These are phyloP conservation scores for Ogataea hybrid DNA, from an alignment of 1,139 yeast genomes.

Conservation along the genomic window DNA sequence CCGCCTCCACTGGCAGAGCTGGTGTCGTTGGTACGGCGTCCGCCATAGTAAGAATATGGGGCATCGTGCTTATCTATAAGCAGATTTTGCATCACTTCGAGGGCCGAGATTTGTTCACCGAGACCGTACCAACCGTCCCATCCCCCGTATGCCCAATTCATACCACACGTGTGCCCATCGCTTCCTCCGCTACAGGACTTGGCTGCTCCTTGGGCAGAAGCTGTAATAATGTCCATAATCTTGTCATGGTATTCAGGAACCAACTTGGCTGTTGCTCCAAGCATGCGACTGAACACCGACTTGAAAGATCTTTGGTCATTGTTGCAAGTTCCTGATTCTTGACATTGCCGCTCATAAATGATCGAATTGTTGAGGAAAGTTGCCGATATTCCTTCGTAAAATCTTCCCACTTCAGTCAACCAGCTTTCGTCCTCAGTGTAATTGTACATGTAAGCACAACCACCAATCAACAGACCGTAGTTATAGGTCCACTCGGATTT, in stretches of 20 bases:
- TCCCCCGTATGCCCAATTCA: slow-evolving; percentile 45
- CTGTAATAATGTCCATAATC: slow-evolving; percentile 44
- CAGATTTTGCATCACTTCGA: slow-evolving; percentile 50
- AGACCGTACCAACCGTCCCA: slow-evolving; percentile 56
- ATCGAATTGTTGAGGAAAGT: slow-evolving; percentile 47
- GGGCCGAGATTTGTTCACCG: slow-evolving; percentile 58
- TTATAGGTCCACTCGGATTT: slow-evolving; percentile 72
- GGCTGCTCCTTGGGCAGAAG: slow-evolving; percentile 55
- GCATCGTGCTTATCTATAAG: slow-evolving; percentile 43
- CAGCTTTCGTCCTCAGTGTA: slow-evolving; percentile 50
- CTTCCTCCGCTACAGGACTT: slow-evolving; percentile 56
- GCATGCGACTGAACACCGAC: slow-evolving; percentile 65
- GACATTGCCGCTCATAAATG: slow-evolving; percentile 73
- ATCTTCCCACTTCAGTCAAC: slow-evolving; percentile 49
- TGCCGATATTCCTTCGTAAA: slow-evolving; percentile 49
- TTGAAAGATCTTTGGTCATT: slow-evolving; percentile 78
- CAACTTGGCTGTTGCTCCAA: slow-evolving; percentile 58
- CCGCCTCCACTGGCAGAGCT: slow-evolving; percentile 17
- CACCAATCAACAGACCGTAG: slow-evolving; percentile 71
- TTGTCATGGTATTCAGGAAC: slow-evolving; percentile 48
- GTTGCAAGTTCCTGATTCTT: slow-evolving; percentile 54
- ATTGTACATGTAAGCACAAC: slow-evolving; percentile 70
- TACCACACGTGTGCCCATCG: slow-evolving; percentile 59
- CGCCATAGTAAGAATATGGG: slow-evolving; percentile 48
- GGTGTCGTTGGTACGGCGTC: slow-evolving; percentile 1